Evolutionary conservation across 2,329 filamentous ascomycete species (phyloP).

Genomic region (Phaeosphaeriaceae sp.): DNA sequence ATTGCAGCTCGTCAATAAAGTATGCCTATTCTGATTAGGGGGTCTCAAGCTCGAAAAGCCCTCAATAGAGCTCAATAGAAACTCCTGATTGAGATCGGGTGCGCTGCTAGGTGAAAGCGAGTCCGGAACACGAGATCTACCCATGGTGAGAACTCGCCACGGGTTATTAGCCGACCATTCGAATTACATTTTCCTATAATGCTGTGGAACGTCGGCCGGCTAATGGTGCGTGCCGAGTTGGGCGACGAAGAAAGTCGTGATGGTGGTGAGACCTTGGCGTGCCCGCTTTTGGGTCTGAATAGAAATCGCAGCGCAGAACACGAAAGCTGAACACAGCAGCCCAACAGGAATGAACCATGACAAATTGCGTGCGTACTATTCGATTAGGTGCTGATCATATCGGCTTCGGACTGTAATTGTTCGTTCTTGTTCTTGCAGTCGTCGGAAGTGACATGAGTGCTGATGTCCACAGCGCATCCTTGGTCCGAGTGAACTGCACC

Average conservation of each 20-base stretch:
- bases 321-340: conserved; percentile 31
- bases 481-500: neutral
- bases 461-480: neutral
- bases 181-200: neutral
- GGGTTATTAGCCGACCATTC: neutral
- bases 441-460: neutral
- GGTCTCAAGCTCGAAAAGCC: conserved; percentile 18
- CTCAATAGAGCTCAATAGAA: conserved; percentile 29
- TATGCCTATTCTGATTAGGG: conserved; percentile 13
- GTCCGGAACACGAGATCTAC: conserved; percentile 4
- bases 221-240: conserved; percentile 4
- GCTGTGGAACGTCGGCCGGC: neutral
- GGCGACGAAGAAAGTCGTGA: conserved; percentile 12
- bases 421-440: neutral
- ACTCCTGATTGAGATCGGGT: conserved; percentile 14
- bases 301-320: conserved; percentile 23
- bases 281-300: conserved; percentile 44
- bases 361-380: too few relatives aligned
- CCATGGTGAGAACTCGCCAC: conserved; percentile 8
- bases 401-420: too few relatives aligned
- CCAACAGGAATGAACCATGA: neutral
- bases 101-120: conserved; percentile 22
- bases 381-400: too few relatives aligned
- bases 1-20: neutral
- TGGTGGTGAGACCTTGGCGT: conserved; percentile 24